A percentile compares a stretch with the other conserved stretches of the same genome.
Conservation (phyloP, 2,329 filamentous ascomycete species). For the Venturia oleaginea region DNA sequence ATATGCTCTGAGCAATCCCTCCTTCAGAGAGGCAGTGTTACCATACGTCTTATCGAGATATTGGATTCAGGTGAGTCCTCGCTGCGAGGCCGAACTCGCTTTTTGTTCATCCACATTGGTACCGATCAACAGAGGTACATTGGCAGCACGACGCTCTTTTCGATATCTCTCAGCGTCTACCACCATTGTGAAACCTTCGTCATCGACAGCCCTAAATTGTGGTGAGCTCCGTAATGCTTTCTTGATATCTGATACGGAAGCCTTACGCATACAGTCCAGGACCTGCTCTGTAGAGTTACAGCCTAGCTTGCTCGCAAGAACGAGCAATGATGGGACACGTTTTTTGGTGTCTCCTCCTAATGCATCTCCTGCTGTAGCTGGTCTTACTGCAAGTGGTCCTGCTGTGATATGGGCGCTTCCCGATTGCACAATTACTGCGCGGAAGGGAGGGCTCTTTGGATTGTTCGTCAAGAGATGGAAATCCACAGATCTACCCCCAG, state of each 20-base stretch:
- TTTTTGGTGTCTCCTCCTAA: background rate
- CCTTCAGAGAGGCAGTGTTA: background rate
- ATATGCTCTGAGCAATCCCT: background rate
- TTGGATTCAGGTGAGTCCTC: background rate
- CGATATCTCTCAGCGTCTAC: background rate
- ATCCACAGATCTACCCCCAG: constrained; percentile 27
- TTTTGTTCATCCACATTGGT: constrained; percentile 9
- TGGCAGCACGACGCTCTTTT: constrained; percentile 1
- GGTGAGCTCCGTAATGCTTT: background rate
- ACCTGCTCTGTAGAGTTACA: background rate
- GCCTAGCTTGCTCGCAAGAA: background rate
- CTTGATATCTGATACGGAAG: background rate
- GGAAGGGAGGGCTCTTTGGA: constrained; percentile 23
- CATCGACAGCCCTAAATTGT: constrained; percentile 3
- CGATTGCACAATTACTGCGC: constrained; percentile 25
- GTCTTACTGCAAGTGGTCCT: background rate
- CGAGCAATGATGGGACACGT: background rate
- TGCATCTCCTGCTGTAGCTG: background rate
- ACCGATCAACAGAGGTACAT: constrained; percentile 6
- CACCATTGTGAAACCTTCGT: constrained; percentile 6
- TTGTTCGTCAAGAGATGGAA: constrained; percentile 23
- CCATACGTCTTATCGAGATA: constrained; percentile 4
- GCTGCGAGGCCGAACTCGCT: background rate
- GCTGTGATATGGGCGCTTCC: constrained; percentile 17
- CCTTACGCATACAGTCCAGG: background rate